Conservation (phyloP, 495 filamentous ascomycete genomes). For the Tuber aestivum region DNA sequence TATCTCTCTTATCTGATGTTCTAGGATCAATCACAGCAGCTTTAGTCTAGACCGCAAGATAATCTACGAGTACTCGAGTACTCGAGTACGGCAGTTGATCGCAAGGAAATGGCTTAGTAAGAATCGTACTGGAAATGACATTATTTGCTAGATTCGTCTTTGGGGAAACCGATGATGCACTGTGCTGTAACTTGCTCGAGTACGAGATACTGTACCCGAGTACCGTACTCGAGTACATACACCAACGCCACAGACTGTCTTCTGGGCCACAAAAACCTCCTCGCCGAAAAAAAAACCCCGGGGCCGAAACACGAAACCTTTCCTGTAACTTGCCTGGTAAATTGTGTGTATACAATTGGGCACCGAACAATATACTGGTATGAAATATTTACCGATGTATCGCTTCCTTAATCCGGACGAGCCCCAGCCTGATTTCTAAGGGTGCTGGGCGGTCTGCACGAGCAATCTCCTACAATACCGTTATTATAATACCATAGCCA, state of each 20-base stretch:
- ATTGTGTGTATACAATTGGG: not conserved
- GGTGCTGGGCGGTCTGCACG: not conserved
- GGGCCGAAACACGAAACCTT: not conserved
- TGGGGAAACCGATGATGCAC: not conserved
- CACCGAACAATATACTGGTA: not conserved
- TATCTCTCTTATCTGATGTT: not conserved
- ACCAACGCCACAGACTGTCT: not conserved
- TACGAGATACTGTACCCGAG: no score
- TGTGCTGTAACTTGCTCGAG: not conserved
- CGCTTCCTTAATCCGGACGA: not conserved
- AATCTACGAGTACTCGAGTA: no score
- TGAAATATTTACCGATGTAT: not conserved
- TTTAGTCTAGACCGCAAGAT: no score
- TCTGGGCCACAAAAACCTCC: not conserved
- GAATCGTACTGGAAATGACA: not conserved
- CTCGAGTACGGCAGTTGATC: no score
- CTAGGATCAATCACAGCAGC: not conserved
- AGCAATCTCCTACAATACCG: not conserved
- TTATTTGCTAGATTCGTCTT: not conserved
- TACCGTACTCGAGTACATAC: no score
- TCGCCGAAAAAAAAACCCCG: not conserved
- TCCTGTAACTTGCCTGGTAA: not conserved
- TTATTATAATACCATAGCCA: not conserved
- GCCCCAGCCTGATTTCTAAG: not conserved
- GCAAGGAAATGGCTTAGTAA: not conserved